Base-by-base conservation (phyloP, 805 yeast genomes). In the Kockiozyma suomiensis region DNA sequence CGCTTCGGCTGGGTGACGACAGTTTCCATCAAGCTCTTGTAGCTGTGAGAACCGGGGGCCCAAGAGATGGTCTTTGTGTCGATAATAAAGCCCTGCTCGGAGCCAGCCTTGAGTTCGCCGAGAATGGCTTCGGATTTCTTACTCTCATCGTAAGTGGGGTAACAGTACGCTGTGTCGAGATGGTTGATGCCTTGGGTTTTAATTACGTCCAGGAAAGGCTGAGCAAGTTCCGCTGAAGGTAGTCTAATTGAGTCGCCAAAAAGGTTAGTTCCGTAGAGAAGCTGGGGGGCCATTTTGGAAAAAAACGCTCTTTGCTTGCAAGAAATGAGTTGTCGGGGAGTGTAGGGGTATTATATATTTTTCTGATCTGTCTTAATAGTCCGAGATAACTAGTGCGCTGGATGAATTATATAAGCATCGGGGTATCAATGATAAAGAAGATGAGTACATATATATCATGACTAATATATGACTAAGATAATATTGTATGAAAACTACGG, bases 191-290 rank as follows among this genome's bases (percentile, higher is more conserved):
- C 56, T 19, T 43, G 26, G 35, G 30, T 35, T 7, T n/a, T 35
- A 32, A 42, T n/a, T 8, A 52, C 19, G 49, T 52, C 56, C 15
- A 52, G 56, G 33, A 52, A 42, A 7, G 56, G 50, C 43, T 52
- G 32, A 13, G 35, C 50, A 7, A 19, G 43, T 10, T 46, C 30
- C 13, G 56, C 56, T 13, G 17, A 32, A 12, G 49, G 50, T 10
- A 52, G 33, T 10, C 49, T 12, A 5, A 17, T 15, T n/a, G 42
- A 17, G 19, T 38, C 42, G 19, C 42, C 52, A 23, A 48, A 48
- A 17, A 48, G 26, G 28, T 37, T 15, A 23, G 52, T 48, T 32
- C 52, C 52, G 42, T 33, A 48, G 30, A 48, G 41, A 10, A 48
- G 52, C 2, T 12, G 19, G 21, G 52, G 52, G 13, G 42, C 30